phyloP scores from a whole-genome alignment of 345 rosid genomes.

The rapeseed (Brassica napus) region DNA sequence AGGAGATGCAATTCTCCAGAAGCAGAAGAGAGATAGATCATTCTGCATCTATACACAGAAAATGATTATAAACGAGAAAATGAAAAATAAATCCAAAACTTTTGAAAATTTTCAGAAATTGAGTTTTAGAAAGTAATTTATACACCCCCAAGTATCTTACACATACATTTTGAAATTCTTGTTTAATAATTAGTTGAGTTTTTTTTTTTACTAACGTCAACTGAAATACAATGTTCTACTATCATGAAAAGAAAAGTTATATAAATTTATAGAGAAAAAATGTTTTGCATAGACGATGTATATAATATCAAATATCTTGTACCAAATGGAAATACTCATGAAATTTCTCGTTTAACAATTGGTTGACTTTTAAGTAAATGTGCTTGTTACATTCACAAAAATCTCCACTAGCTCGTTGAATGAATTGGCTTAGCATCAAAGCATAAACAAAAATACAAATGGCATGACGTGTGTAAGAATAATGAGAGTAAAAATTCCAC shows the following conservation, averaged over 20 bases:
- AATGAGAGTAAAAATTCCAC: background rate
- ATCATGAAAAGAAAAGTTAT: background rate
- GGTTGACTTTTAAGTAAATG: background rate
- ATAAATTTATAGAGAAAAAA: background rate
- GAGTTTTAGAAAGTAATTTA: background rate
- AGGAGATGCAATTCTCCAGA: slow-evolving; percentile 18
- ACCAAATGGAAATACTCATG: too few species aligned
- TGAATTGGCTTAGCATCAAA: too few species aligned
- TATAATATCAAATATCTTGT: too few species aligned
- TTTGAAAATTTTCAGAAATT: background rate
- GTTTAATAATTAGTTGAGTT: background rate
- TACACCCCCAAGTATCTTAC: background rate
- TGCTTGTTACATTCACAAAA: background rate
- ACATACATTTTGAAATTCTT: background rate
- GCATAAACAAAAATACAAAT: too few species aligned
- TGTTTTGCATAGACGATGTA: background rate
- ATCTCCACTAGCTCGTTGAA: background rate
- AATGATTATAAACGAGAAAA: background rate
- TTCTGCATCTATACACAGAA: slow-evolving; percentile 33
- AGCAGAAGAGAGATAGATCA: background rate
- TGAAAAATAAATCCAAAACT: background rate
- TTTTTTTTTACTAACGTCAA: background rate
- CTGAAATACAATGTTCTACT: background rate
- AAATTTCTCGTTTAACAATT: background rate
- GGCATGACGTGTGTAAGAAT: background rate